Evolutionary conservation across 2,329 filamentous ascomycete species (phyloP), one percentile per base, ranked within the genome.

Genomic region (Pseudocercospora fuligena): DNA sequence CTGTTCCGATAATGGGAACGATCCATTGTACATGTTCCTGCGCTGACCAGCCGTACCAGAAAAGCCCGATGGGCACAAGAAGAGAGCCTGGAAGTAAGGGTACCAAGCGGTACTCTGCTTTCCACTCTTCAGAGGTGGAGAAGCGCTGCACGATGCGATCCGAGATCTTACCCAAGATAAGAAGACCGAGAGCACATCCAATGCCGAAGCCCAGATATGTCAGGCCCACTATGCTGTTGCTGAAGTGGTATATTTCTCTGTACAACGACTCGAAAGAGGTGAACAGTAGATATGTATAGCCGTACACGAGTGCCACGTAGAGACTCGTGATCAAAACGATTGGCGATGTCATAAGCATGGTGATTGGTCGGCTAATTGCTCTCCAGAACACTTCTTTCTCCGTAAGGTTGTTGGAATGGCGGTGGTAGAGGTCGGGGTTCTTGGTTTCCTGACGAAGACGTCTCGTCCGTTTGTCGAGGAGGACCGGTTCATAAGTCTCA

Each of bases 1-100:
- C 36, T 40, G 36, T n/a, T 40, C 36, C 36, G 8, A 40, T 33
- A 7, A 33, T 33, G 1, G 31, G 31, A 33, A 33, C 31, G 9
- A 33, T 33, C 31, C 31, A 33, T 40, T n/a, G 36, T 2, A 40
- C 36, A 5, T 40, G 36, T 40, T 40, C 36, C 14, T 40, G 3
- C 36, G 14, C 68, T 3, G 74, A 70, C 79, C 79, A 81, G 2
- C 78, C 79, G 60, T 80, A 81, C 78, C 77, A 80, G 73, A 81
- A 80, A 6, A 81, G 70, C 58, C 78, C 80, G 40, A 80, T 75
- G 0, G 79, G 78, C 6, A 80, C 75, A 49, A 66, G 12, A 14
- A 60, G 23, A 9, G 63, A 25, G 7, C 56, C 56, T 9, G 23
- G 40, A 4, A 60, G n/a, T 12, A 64, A 23, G 11, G 46, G 31